A percentile compares a stretch with the other conserved stretches of the same genome.
Conservation (phyloP, 441 rosid species). For the Hura crepitans region DNA sequence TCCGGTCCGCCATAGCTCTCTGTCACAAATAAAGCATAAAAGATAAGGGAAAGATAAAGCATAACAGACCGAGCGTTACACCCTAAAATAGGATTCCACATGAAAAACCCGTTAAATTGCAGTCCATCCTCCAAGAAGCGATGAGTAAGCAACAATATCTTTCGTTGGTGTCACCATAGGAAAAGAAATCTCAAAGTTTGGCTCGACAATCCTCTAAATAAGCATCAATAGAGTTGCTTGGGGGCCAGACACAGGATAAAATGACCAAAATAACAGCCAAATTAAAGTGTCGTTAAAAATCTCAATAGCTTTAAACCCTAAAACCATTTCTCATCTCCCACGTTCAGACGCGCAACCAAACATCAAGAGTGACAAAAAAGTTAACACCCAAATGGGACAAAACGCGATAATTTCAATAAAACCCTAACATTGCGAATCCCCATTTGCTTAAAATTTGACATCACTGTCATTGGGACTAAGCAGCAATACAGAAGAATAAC, state of each 20-base stretch:
- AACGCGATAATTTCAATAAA: background rate
- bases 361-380: background rate
- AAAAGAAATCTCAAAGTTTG: background rate
- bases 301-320: background rate
- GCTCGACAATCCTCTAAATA: background rate
- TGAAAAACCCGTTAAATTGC: background rate
- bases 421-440: constrained; percentile 11
- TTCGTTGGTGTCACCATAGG: background rate
- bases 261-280: background rate
- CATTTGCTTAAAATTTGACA: background rate
- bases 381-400: background rate
- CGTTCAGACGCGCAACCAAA: background rate
- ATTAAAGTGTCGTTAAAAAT: background rate
- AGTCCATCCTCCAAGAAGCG: background rate
- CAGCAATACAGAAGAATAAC: background rate
- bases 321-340: background rate
- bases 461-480: background rate
- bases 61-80: background rate
- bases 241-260: background rate
- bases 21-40: constrained; percentile 28
- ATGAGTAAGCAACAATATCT: background rate
- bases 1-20: constrained; percentile 96
- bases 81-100: background rate
- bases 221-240: background rate
- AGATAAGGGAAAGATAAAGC: background rate